Evolutionary conservation across 106 monocot species (phyloP).

Genomic region (Dioscorea dumetorum): DNA sequence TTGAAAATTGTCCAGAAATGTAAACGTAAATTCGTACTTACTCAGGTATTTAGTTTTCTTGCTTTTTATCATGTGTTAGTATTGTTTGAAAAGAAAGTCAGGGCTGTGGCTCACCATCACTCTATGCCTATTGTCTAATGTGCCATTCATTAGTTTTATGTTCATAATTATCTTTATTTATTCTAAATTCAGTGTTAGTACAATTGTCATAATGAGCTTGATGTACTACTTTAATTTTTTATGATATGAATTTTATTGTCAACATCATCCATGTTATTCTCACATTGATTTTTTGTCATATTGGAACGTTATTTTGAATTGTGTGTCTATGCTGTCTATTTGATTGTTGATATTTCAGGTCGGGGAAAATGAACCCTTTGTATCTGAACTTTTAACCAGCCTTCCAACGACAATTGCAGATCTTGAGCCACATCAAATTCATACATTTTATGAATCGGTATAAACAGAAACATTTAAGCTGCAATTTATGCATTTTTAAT

Average conservation of each 20-base stretch:
- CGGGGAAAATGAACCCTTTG: slow-evolving; percentile 94
- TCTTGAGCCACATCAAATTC: slow-evolving; percentile 98
- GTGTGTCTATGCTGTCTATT: not conserved
- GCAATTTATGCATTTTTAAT: not conserved
- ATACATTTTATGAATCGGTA: slow-evolving; percentile 43
- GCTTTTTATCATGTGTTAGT: not conserved
- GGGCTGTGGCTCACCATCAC: too few relatives aligned
- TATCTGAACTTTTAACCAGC: slow-evolving; percentile 74
- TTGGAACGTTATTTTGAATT: not conserved
- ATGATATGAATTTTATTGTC: too few relatives aligned
- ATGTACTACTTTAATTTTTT: too few relatives aligned
- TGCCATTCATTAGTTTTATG: too few relatives aligned
- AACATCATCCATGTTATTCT: too few relatives aligned
- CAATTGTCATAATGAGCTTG: too few relatives aligned
- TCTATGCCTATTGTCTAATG: too few relatives aligned
- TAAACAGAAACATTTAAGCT: not conserved
- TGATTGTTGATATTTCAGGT: slow-evolving; percentile 30
- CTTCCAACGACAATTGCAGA: slow-evolving; percentile 68
- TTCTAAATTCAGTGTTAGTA: too few relatives aligned
- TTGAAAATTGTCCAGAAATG: slow-evolving; percentile 98
- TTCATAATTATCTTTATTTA: too few relatives aligned
- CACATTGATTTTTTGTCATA: too few relatives aligned
- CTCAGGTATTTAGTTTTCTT: slow-evolving; percentile 42
- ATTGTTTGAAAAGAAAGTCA: too few relatives aligned
- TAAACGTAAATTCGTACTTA: slow-evolving; percentile 88